Base-by-base conservation (phyloP, 768 basidiomycete genomes). In the Udeniomyces megalosporus region DNA sequence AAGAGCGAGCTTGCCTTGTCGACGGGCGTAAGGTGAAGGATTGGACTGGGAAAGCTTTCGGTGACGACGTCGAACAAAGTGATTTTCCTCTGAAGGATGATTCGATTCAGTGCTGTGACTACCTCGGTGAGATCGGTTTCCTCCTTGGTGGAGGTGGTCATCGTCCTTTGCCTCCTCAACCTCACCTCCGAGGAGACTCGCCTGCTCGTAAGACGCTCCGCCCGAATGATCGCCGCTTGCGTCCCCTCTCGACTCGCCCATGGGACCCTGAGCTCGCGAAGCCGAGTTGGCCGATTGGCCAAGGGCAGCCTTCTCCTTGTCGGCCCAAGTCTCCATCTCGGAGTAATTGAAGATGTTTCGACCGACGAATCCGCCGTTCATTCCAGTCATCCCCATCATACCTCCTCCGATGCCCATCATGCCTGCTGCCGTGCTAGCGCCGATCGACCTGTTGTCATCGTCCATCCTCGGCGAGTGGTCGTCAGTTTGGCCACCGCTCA, bases 41-140 rank as follows among this genome's bases (percentile, higher is more conserved):
- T 82, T 84, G 67, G 84, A 87, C 70, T 89, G 84, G 67, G 86
- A 90, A 60, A 93, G 78, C 69, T 91, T 93, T 51, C 93, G 84
- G 64, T 87, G 84, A 46, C 88, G 83, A 3, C 81, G 70, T 1
- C 80, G 73, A 26, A 73, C 67, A 69, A 73, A 61, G 65, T 24
- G 48, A 35, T 50, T 45, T 12, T 46, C 34, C 15, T 34, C 45
- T 42, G 54, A 8, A 5, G n/a, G n/a, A n/a, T n/a, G n/a, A n/a
- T 4, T 8, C 10, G 38, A 42, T 17, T 42, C 38, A 42, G 8
- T 42, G 8, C 38, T 17, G 38, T 42, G 8, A 17, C 38, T 42
- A 17, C 10, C 8, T 8, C 38, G 38, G 38, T 42, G 38, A n/a
- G n/a, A n/a, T n/a, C n/a, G n/a, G n/a, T n/a, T n/a, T n/a, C n/a